These are phyloP conservation scores for Fusarium equiseti DNA, from an alignment of 2,329 filamentous ascomycete genomes.

Conservation along the genomic window DNA sequence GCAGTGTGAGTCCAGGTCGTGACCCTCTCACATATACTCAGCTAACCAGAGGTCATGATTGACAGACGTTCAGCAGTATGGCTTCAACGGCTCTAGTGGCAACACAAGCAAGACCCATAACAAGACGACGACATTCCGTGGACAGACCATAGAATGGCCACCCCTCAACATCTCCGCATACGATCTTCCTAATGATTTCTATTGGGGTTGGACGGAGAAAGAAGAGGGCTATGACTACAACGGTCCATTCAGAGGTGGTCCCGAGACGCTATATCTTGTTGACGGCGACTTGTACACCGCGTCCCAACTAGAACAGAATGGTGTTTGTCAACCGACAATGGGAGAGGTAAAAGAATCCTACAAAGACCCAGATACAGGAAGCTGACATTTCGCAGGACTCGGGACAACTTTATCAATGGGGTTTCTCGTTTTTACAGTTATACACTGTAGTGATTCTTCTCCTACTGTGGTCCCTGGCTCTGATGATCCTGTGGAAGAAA, in stretches of 20 bases:
- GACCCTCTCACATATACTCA: too few relatives aligned
- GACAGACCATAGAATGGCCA: not conserved
- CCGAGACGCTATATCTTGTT: accelerated
- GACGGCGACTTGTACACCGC: not conserved
- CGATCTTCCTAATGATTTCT: not conserved
- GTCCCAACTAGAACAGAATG: not conserved
- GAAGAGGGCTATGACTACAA: too few relatives aligned
- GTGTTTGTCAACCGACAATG: slow-evolving; percentile 14
- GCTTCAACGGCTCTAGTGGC: not conserved
- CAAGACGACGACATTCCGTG: not conserved
- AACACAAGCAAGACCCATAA: too few relatives aligned
- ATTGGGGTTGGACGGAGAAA: not conserved
- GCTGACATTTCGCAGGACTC: not conserved
- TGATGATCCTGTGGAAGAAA: not conserved
- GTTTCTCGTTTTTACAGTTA: slow-evolving; percentile 21
- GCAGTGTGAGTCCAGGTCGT: not conserved
- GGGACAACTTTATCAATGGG: slow-evolving; percentile 9
- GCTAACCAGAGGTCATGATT: accelerated
- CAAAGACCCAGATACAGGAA: accelerated
- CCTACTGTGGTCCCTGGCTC: not conserved
- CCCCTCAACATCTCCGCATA: slow-evolving; percentile 14
- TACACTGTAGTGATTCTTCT: not conserved
- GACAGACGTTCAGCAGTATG: slow-evolving; percentile 1
- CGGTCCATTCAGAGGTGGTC: not conserved
- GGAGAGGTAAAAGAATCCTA: not conserved